Conservation (phyloP, 106 monocot species). For the Alisma plantagoaquatica region DNA sequence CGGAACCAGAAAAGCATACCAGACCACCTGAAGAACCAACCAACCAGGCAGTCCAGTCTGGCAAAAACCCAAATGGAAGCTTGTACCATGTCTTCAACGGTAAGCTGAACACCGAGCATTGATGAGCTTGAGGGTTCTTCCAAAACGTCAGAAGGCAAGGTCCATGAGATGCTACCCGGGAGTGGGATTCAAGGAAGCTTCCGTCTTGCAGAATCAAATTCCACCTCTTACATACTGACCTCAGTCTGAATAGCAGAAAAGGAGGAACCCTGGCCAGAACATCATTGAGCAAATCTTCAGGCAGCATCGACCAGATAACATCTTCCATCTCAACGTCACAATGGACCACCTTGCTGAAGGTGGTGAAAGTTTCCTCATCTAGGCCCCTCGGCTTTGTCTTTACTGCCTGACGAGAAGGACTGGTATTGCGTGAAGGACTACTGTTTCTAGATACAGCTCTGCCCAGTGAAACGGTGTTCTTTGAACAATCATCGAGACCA, state of each 20-base stretch:
- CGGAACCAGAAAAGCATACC: constrained; percentile 75
- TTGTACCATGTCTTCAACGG: constrained; percentile 64
- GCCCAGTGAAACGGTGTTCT: not conserved
- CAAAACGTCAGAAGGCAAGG: constrained; percentile 76
- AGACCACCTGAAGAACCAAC: constrained; percentile 79
- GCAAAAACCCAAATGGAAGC: constrained; percentile 57
- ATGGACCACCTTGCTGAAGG: constrained; percentile 38
- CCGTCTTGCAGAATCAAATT: constrained; percentile 53
- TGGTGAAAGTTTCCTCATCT: constrained; percentile 61
- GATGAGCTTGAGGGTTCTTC: constrained; percentile 44
- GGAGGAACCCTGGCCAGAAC: constrained; percentile 69
- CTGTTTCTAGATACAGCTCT: constrained; percentile 11
- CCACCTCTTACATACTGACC: constrained; percentile 60
- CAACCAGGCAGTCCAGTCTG: constrained; percentile 69
- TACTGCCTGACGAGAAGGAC: constrained; percentile 51
- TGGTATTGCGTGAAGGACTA: constrained; percentile 26
- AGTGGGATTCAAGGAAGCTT: constrained; percentile 53
- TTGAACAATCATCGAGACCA: constrained; percentile 9
- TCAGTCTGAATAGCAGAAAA: constrained; percentile 53
- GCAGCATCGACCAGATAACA: constrained; percentile 45
- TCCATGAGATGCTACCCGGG: constrained; percentile 51
- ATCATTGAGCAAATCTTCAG: constrained; percentile 59
- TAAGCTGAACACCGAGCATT: constrained; percentile 67
- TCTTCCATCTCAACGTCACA: constrained; percentile 62
- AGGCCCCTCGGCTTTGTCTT: constrained; percentile 71